phyloP scores from a whole-genome alignment of 257 asterid species.

The Plantago ovata region DNA sequence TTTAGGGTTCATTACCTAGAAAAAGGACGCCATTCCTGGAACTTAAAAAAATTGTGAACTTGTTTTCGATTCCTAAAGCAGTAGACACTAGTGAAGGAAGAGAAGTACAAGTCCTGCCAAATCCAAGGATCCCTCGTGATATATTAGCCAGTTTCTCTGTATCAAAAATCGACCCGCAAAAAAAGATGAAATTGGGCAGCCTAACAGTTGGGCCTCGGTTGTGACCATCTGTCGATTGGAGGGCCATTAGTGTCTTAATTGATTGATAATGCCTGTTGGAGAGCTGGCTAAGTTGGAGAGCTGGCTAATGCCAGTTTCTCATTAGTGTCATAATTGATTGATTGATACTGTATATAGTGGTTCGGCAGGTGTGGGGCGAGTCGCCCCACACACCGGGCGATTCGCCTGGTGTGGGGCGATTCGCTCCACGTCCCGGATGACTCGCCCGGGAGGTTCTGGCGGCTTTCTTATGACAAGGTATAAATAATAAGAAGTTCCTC shows the following conservation, averaged over 20 bases:
- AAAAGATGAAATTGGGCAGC: conserved; percentile 20
- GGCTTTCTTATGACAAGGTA: no score
- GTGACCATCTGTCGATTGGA: conserved; percentile 38
- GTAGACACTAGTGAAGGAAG: conserved; percentile 37
- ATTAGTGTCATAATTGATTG: no score
- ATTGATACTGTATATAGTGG: no score
- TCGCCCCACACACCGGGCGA: no score
- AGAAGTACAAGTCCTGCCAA: conserved; percentile 34
- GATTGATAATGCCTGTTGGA: no score
- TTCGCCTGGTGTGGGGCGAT: no score
- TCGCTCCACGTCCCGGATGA: no score
- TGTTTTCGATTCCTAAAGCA: conserved; percentile 28
- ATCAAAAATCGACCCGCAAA: conserved; percentile 30
- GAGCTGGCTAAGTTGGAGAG: no score
- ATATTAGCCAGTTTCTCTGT: conserved; percentile 31
- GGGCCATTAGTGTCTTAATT: no score
- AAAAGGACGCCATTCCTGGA: conserved; percentile 38
- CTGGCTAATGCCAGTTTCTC: conserved; percentile 6
- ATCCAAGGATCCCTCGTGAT: conserved; percentile 42
- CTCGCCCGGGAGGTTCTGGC: no score
- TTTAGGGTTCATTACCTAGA: conserved; percentile 43
- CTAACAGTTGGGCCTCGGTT: conserved; percentile 29
- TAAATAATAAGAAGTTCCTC: no score
- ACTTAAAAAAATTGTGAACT: conserved; percentile 47
- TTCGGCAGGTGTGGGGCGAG: no score